Percentiles rank a stretch among this genome's conserved stretches.
Evolutionary conservation across 2,329 filamentous ascomycete species (phyloP).

Genomic region (Botrytis hyacinthi): DNA sequence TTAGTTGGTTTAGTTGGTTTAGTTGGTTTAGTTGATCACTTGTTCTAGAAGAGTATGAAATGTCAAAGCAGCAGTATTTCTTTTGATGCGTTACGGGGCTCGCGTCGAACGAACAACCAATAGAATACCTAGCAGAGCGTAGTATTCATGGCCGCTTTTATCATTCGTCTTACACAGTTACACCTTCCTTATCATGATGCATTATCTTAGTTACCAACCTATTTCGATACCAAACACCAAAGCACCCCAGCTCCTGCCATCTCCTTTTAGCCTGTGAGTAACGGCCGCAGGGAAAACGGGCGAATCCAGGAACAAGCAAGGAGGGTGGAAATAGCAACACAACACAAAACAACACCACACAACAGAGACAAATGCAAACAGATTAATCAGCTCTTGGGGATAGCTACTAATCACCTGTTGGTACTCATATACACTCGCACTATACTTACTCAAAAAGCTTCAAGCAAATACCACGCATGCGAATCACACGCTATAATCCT

Average conservation of each 20-base stretch:
- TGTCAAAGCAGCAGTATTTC: not conserved
- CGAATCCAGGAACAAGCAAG: slow-evolving; percentile 7
- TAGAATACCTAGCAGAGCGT: not conserved
- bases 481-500: not conserved
- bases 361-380: not conserved
- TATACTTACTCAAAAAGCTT: too few relatives aligned
- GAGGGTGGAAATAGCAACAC: not conserved
- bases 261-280: not conserved
- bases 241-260: not conserved
- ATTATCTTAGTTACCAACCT: not conserved
- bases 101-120: not conserved
- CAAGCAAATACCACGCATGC: not conserved
- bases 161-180: not conserved
- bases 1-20: not conserved
- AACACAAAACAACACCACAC: not conserved
- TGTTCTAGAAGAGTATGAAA: not conserved
- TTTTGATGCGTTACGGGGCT: too few relatives aligned
- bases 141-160: not conserved
- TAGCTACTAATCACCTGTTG: not conserved
- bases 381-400: not conserved
- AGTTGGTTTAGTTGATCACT: not conserved
- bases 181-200: not conserved
- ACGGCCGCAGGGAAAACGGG: not conserved
- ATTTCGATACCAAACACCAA: not conserved
- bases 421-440: not conserved